Base-by-base conservation (phyloP, 2,329 filamentous ascomycete genomes). In the Apiospora hydei region DNA sequence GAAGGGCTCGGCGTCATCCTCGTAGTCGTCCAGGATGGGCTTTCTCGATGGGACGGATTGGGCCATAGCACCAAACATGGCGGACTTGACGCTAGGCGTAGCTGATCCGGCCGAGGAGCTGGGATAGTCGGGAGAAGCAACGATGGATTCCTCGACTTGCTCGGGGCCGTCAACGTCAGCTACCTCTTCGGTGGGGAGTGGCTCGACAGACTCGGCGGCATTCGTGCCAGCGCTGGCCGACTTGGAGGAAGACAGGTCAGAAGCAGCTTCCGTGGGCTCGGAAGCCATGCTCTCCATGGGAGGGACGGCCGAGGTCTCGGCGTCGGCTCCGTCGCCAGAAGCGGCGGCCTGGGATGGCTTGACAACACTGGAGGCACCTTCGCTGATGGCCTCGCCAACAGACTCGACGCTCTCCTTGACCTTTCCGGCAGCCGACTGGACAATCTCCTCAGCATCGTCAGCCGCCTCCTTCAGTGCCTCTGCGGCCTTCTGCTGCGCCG, bases 11-110 rank as follows among this genome's bases (percentile, higher is more conserved):
- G 81, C 78, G 57, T 87, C 84, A 11, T 87, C 85, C 14, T 88
- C 87, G 34, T 47, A 47, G 30, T 69, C 67, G 38, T 69, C 68
- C 26, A 89, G 75, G n/a, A 89, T 83, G 16, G 85, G 84, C 72
- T 84, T 79, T 47, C 85, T 83, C 46, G 82, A 84, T 8, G 87
- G 83, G 0, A 87, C 87, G 11, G 83, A 82, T 73, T 88, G 85
- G 3, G 87, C 87, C 0, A 84, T 85, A 21, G 85, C 87, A 67
- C 88, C 87, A 46, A 89, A 83, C 51, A 87, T 81, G 8, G 82
- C 85, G 5, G 85, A 82, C 75, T 87, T 88, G 67, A 88, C 79
- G 4, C 74, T 77, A 26, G 78, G 76, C 1, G 77, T 43, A 18
- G 76, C 30, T 78, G 75, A 49, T 75, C 74, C 1, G 77, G 73